phyloP scores from a whole-genome alignment of 345 rosid genomes.

The Pseudoturritis turrita region DNA sequence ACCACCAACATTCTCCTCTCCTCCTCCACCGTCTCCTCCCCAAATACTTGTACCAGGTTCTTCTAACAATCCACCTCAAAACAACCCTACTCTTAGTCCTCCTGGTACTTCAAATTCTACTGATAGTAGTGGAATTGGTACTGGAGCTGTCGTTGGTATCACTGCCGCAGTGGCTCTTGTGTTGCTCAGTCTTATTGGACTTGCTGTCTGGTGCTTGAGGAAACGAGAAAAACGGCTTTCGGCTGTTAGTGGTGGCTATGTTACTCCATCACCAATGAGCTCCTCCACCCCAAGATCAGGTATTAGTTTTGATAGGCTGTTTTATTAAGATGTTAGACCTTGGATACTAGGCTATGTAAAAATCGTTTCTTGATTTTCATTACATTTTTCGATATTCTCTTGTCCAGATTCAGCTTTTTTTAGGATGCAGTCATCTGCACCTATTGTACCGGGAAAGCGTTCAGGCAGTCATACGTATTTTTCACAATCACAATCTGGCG shows the following conservation, averaged over 20 bases:
- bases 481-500: constrained; percentile 56
- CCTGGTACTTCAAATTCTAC: constrained; percentile 12
- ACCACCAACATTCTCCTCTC: constrained; percentile 36
- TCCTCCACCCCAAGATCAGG: constrained; percentile 72
- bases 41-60: constrained; percentile 32
- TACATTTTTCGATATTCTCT: not conserved
- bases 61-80: constrained; percentile 27
- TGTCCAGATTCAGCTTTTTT: constrained; percentile 51
- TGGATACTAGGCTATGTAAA: not conserved
- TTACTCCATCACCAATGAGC: constrained; percentile 54
- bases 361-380: not conserved
- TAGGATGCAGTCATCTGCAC: constrained; percentile 64
- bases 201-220: constrained; percentile 51
- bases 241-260: constrained; percentile 51
- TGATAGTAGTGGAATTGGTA: constrained; percentile 37
- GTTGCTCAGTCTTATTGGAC: constrained; percentile 52
- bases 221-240: constrained; percentile 51
- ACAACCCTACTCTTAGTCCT: constrained; percentile 34
- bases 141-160: constrained; percentile 54
- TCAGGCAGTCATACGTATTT: constrained; percentile 42
- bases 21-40: constrained; percentile 36
- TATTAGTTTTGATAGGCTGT: constrained; percentile 10
- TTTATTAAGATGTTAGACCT: not conserved
- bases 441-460: constrained; percentile 46
- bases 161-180: constrained; percentile 47